Percentiles rank a stretch among this genome's conserved stretches.
Evolutionary conservation across 371 early-diverging fungal genomes (phyloP).

Genomic region (Lichtheimia hyalospora): DNA sequence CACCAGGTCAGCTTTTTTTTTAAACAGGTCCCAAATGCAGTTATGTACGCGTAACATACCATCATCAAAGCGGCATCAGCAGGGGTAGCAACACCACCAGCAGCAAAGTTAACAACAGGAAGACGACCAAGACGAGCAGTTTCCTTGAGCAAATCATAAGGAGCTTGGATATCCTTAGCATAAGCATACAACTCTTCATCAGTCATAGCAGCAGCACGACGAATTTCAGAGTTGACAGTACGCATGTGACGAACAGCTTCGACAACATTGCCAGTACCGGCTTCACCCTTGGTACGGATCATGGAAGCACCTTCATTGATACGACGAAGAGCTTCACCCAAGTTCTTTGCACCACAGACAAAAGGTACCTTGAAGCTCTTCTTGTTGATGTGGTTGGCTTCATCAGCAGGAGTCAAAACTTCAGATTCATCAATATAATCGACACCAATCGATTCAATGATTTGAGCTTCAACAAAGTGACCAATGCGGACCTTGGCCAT

Average conservation of each 20-base stretch:
- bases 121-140: constrained; percentile 87
- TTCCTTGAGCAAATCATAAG: constrained; percentile 86
- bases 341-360: constrained; percentile 95
- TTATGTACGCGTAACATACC: constrained; percentile 35
- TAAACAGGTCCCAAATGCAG: neutral
- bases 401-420: constrained; percentile 95
- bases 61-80: constrained; percentile 97
- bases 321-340: constrained; percentile 96
- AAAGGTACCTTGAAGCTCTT: constrained; percentile 90
- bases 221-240: constrained; percentile 83
- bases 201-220: constrained; percentile 69
- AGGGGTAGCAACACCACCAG: constrained; percentile 96
- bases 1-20: neutral
- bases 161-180: constrained; percentile 93
- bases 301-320: constrained; percentile 97
- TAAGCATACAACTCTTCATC: constrained; percentile 79
- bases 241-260: constrained; percentile 96
- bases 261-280: constrained; percentile 95
- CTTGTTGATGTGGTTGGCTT: constrained; percentile 92
- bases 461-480: constrained; percentile 98
- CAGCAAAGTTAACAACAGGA: constrained; percentile 98
- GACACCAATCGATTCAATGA: constrained; percentile 87
- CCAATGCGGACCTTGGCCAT: constrained; percentile 99
- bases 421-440: constrained; percentile 98
- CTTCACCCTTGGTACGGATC: constrained; percentile 98